Percentiles rank a stretch among this genome's conserved stretches.
phyloP scores from a whole-genome alignment of 495 filamentous ascomycete genomes.

The Podospora appendiculata region DNA sequence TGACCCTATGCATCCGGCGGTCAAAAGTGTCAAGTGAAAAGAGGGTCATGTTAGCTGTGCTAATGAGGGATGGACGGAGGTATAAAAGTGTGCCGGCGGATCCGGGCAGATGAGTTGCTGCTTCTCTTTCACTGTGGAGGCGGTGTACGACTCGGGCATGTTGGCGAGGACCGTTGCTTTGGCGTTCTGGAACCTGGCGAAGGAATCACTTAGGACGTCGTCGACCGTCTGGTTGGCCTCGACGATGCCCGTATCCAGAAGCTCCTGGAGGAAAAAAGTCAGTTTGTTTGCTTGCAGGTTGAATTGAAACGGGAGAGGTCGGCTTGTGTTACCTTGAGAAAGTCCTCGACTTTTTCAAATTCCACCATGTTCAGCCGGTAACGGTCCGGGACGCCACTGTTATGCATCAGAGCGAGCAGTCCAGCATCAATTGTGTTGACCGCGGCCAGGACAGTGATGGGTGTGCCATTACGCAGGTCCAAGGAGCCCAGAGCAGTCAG shows the following conservation, averaged over 20 bases:
- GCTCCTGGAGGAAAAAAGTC: slow-evolving; percentile 11
- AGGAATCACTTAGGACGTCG: slow-evolving; percentile 32
- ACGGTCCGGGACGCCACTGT: slow-evolving; percentile 42
- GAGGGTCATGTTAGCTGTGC: neutral
- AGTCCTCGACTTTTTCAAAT: slow-evolving; percentile 37
- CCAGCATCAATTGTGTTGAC: slow-evolving; percentile 42
- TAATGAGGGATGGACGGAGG: neutral
- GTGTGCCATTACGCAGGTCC: slow-evolving; percentile 14
- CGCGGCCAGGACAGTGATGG: slow-evolving; percentile 39
- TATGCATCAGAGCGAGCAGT: slow-evolving; percentile 41
- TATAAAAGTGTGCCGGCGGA: slow-evolving; percentile 7
- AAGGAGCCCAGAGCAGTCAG: slow-evolving; percentile 37
- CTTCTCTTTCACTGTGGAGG: slow-evolving; percentile 1
- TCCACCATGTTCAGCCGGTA: slow-evolving; percentile 38
- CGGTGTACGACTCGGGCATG: slow-evolving; percentile 31
- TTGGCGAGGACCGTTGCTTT: slow-evolving; percentile 36
- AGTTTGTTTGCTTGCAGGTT: too few relatives aligned
- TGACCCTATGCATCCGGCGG: neutral
- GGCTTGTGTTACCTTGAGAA: slow-evolving; percentile 23
- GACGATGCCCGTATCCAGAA: slow-evolving; percentile 38
- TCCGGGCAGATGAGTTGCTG: slow-evolving; percentile 8
- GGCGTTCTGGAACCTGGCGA: slow-evolving; percentile 27
- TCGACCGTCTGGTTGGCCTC: slow-evolving; percentile 28
- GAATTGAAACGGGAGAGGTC: too few relatives aligned
- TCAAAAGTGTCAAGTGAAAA: too few relatives aligned